These are phyloP conservation scores for Diutina rugosa DNA, from an alignment of 1,139 yeast species.

Conservation along the genomic window DNA sequence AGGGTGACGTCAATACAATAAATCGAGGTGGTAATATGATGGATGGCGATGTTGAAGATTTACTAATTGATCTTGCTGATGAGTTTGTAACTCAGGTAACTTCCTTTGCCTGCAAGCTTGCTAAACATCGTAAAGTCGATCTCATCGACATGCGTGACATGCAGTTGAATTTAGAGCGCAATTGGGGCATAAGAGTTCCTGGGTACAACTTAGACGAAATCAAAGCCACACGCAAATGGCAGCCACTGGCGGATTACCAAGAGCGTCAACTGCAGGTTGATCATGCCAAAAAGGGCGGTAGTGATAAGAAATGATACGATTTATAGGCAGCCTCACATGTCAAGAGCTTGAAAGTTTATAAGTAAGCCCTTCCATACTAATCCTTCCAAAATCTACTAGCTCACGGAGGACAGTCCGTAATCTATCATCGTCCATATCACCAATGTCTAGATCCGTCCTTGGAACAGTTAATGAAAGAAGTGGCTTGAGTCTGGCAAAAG, in stretches of 20 bases:
- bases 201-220: slow-evolving; percentile 90
- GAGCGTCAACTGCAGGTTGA: neutral
- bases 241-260: slow-evolving; percentile 52
- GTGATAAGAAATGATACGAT: neutral
- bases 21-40: slow-evolving; percentile 63
- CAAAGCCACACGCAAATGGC: slow-evolving; percentile 71
- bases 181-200: slow-evolving; percentile 92
- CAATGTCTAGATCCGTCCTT: slow-evolving; percentile 17
- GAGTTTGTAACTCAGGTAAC: slow-evolving; percentile 92
- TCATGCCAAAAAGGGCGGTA: neutral
- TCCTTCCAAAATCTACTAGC: slow-evolving; percentile 9
- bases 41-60: slow-evolving; percentile 93
- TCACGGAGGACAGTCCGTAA: slow-evolving; percentile 9
- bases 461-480: slow-evolving; percentile 44
- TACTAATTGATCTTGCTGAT: slow-evolving; percentile 84
- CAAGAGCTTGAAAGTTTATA: slow-evolving; percentile 6
- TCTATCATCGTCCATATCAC: slow-evolving; percentile 3
- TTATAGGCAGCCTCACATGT: neutral
- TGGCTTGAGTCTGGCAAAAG: slow-evolving; percentile 35
- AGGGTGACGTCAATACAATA: slow-evolving; percentile 38
- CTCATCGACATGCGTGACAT: slow-evolving; percentile 78
- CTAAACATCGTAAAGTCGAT: slow-evolving; percentile 86
- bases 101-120: slow-evolving; percentile 84
- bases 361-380: slow-evolving; percentile 9
- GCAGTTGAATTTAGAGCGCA: slow-evolving; percentile 83